Evolutionary conservation across 2,329 filamentous ascomycete species (phyloP).

Genomic region (Orbilia oligospora): DNA sequence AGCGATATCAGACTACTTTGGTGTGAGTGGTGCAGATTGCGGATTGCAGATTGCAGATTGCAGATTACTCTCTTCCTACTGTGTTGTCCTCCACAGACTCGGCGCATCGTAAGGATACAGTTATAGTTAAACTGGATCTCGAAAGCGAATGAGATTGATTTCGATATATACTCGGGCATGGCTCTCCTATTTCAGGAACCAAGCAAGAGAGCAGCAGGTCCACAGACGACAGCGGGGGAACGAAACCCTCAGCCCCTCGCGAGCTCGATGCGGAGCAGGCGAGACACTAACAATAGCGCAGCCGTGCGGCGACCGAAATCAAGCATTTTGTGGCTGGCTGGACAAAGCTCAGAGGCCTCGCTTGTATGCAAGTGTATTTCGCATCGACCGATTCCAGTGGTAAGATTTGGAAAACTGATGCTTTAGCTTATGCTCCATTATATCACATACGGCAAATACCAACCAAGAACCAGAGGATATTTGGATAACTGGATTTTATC

Average conservation of each 20-base stretch:
- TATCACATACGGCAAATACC: not conserved
- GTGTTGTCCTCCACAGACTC: conserved; percentile 32
- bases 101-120: conserved; percentile 49
- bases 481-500: too few species aligned
- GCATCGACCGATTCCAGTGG: not conserved
- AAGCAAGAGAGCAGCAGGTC: conserved; percentile 16
- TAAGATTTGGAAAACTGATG: not conserved
- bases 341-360: not conserved
- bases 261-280: conserved; percentile 26
- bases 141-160: not conserved
- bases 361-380: conserved; percentile 35
- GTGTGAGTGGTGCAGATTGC: conserved; percentile 24
- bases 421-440: not conserved
- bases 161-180: conserved; percentile 3
- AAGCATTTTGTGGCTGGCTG: conserved; percentile 42
- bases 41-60: too few species aligned
- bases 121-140: too few species aligned
- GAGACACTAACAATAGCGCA: conserved; percentile 44
- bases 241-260: conserved; percentile 45
- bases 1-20: conserved; percentile 28
- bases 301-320: conserved; percentile 40
- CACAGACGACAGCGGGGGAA: conserved; percentile 13
- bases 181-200: conserved; percentile 24
- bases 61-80: conserved; percentile 37
- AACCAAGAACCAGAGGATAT: too few species aligned